phyloP scores from a whole-genome alignment of 75 land plant genomes.

The Selaginella tamariscina region DNA sequence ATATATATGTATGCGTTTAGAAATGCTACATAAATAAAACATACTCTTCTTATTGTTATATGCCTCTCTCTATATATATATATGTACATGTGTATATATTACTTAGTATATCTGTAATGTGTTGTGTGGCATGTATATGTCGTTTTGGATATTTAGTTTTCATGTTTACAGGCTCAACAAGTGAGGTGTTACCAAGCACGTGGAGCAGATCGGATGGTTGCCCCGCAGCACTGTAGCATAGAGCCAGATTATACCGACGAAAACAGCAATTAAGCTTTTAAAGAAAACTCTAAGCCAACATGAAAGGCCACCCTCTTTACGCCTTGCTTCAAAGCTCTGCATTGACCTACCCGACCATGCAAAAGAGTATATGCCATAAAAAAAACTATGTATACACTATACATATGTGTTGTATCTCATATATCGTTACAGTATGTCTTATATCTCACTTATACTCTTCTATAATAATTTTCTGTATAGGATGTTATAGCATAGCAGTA shows the following conservation, averaged over 20 bases:
- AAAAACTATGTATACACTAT: no score
- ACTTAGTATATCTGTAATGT: no score
- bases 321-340: constrained; percentile 75
- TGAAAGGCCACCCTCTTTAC: constrained; percentile 46
- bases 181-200: constrained; percentile 54
- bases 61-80: no score
- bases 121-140: no score
- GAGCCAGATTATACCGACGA: constrained; percentile 39
- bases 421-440: constrained; percentile 32
- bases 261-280: constrained; percentile 49
- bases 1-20: no score
- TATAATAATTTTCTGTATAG: constrained; percentile 19
- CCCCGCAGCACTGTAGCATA: constrained; percentile 53
- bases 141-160: no score
- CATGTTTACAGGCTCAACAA: no score
- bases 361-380: constrained; percentile 47
- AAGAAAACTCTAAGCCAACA: constrained; percentile 32
- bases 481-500: constrained; percentile 33
- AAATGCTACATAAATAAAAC: no score
- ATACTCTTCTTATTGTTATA: no score
- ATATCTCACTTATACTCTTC: constrained; percentile 26
- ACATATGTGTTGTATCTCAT: no score
- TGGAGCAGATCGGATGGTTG: constrained; percentile 40
- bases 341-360: constrained; percentile 24
- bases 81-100: no score